Base-by-base conservation (phyloP, 805 yeast species). In the Saccharomycopsis oosterbeekiorum region DNA sequence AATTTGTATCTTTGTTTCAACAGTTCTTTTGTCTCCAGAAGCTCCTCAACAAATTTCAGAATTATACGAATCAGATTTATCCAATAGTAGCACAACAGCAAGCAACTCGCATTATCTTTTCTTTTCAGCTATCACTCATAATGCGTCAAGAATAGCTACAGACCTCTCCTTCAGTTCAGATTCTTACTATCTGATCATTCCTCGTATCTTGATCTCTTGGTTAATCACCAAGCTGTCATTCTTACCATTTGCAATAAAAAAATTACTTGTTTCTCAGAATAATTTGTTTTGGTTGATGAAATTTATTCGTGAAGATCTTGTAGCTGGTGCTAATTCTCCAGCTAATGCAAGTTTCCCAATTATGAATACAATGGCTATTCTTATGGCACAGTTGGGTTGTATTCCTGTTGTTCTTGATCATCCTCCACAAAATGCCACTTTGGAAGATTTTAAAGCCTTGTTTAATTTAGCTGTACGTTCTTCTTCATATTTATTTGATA, bases 131-230 rank as follows among this genome's bases (percentile, higher is more conserved):
- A 14, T 47, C 34, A 47, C 53, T 47, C 53, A 47, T 10, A 47
- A 47, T 24, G n/a, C 53, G 3, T 47, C 53, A 26, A 34, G n/a
- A 21, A 10, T 24, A 26, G 4, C 26, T 9, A 6, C 34, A 1
- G 34, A 47, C 1, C 4, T 26, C 4, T 21, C 53, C 2, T 21
- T n/a, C 5, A n/a, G 10, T 21, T 24, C 53, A 24, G 53, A 47
- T 21, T 19, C 53, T 21, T 47, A 47, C 34, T 37, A 37, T 37
- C 21, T n/a, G 34, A 21, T 47, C n/a, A 47, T 47, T 47, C 53
- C 53, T 14, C 53, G 34, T 47, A 47, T 63, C 14, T 55, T 63
- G 21, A 14, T 55, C 24, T 56, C 57, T 21, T 63, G 65, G 65
- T 21, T 61, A 17, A 54, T 55, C 4, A 59, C 42, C 12, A 29